Percentiles rank a stretch among this genome's conserved stretches.
Conservation (phyloP, 805 yeast genomes). For the Candida ponderosae region DNA sequence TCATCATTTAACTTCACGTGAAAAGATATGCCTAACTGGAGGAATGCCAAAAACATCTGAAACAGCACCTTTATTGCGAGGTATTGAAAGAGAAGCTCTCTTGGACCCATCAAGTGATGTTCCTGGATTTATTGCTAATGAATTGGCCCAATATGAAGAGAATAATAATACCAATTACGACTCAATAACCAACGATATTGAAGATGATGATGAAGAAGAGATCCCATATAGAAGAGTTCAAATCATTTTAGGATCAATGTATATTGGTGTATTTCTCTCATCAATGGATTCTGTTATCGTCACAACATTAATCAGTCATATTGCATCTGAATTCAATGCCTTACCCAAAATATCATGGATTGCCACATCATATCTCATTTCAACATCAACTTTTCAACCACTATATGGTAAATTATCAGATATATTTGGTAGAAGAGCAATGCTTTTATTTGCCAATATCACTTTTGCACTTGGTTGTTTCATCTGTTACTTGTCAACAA, state of each 20-base stretch:
- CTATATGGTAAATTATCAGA: conserved; percentile 65
- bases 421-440: conserved; percentile 58
- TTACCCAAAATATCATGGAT: conserved; percentile 63
- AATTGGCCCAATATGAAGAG: conserved; percentile 23
- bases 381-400: conserved; percentile 71
- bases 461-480: conserved; percentile 52
- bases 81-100: conserved; percentile 11
- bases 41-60: conserved; percentile 3
- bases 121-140: conserved; percentile 26
- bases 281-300: conserved; percentile 65
- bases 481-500: conserved; percentile 44
- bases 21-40: too few species aligned
- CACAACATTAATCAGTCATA: conserved; percentile 54
- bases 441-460: conserved; percentile 41
- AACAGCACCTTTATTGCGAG: conserved; percentile 11
- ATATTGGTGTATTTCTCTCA: conserved; percentile 45
- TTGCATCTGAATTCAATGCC: conserved; percentile 63
- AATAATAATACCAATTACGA: conserved; percentile 16
- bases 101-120: conserved; percentile 24
- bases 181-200: conserved; percentile 8
- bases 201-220: conserved; percentile 5
- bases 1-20: too few species aligned
- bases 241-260: conserved; percentile 34
- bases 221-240: conserved; percentile 13
- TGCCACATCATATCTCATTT: conserved; percentile 60